Evolutionary conservation across 768 basidiomycete genomes (phyloP), one percentile per base, ranked within the genome.

Genomic region (Tephrocybe sp.): DNA sequence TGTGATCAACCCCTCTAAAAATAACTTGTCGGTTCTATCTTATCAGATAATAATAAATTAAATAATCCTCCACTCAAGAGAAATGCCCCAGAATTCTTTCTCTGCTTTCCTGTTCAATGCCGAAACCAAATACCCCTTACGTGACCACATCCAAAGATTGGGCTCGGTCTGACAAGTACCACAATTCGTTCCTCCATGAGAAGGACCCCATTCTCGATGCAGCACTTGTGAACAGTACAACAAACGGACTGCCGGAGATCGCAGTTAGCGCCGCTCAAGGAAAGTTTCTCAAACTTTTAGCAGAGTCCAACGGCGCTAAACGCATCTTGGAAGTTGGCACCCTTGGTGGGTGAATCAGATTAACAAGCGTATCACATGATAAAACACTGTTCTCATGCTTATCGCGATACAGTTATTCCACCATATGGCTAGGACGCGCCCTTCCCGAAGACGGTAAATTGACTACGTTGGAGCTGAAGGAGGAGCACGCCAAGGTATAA

Each of bases 321-420:
- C 66, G 74, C 49, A 71, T 85, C 14, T 63, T 88, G 39, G 84
- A 86, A 59, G 76, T 88, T 42, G 85, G 84, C 0, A 85, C 84
- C 6, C 70, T 86, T 12, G 83, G 81, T 56, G 85, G 84, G 84
- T 84, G 55, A 43, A n/a, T n/a, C n/a, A n/a, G n/a, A n/a, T n/a
- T n/a, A n/a, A n/a, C n/a, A n/a, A n/a, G n/a, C n/a, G 62, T 58
- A 19, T 30, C 17, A 20, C 14, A 17, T 9, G 2, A 5, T 33
- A 8, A 2, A 5, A 35, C 17, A 19, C 20, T 19, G 5, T 33
- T n/a, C 33, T 16, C 14, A 14, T 16, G 39, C 16, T 45, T 3
- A 39, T 11, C 26, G 22, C 16, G 4, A n/a, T 52, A 9, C 41
- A 78, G 72, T 4, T 72, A 76, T 54, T 76, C 73, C 1, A 72